phyloP scores from a whole-genome alignment of 2,329 filamentous ascomycete species.

The Fusarium foetens region DNA sequence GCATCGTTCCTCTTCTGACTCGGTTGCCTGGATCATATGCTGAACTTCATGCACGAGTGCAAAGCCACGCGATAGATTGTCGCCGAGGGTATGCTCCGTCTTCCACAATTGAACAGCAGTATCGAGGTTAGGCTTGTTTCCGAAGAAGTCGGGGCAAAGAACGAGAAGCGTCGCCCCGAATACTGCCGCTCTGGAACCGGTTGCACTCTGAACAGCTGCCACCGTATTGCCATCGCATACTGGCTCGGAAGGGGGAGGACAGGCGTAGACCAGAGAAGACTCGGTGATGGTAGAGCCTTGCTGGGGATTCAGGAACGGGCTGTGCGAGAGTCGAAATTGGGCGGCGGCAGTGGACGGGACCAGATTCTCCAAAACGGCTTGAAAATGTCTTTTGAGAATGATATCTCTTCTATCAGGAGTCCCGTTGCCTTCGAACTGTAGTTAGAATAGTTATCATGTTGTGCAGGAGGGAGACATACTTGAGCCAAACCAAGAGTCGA shows the following conservation, averaged over 20 bases:
- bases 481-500: neutral
- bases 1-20: neutral
- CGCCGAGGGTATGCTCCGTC: neutral
- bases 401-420: neutral
- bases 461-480: neutral
- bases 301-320: neutral
- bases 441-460: neutral
- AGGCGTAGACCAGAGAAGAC: neutral
- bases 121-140: neutral
- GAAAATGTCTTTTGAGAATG: neutral
- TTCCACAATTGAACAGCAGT: neutral
- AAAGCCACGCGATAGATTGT: neutral
- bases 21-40: neutral
- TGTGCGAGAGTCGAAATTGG: neutral
- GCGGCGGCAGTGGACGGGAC: neutral
- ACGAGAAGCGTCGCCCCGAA: neutral
- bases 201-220: neutral
- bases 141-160: neutral
- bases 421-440: rapidly evolving
- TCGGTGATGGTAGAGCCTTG: neutral
- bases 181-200: neutral
- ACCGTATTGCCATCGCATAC: neutral
- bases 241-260: neutral
- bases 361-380: neutral
- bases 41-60: neutral